phyloP scores from a whole-genome alignment of 1,284 basidiomycete species.

The Amylostereum chailletii region DNA sequence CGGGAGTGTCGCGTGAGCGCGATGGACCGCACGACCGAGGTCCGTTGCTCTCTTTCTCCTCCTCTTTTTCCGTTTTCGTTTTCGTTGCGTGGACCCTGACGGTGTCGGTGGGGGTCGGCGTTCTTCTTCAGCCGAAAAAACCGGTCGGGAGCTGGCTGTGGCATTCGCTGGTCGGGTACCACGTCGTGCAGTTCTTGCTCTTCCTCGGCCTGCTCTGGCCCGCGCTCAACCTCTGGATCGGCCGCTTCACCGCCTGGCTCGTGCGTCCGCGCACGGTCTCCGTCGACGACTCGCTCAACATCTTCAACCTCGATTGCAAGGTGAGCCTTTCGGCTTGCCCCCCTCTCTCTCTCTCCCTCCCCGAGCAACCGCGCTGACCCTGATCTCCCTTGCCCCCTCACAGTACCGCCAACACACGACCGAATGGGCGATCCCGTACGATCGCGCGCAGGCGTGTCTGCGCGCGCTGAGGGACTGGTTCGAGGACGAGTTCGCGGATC shows the following conservation, averaged over 20 bases:
- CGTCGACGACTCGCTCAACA: slow-evolving; percentile 67
- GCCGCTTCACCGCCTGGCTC: slow-evolving; percentile 56
- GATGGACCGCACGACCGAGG: slow-evolving; percentile 72
- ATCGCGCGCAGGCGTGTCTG: slow-evolving; percentile 58
- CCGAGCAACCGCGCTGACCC: slow-evolving; percentile 13
- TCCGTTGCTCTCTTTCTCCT: slow-evolving; percentile 26
- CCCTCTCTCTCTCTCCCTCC: neutral
- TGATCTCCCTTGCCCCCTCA: slow-evolving; percentile 6
- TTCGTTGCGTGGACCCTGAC: neutral
- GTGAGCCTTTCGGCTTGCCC: slow-evolving; percentile 31
- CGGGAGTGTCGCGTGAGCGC: slow-evolving; percentile 68
- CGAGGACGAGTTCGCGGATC: slow-evolving; percentile 55
- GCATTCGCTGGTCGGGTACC: slow-evolving; percentile 62
- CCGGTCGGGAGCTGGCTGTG: slow-evolving; percentile 57
- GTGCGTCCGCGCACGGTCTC: slow-evolving; percentile 36
- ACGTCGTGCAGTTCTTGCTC: slow-evolving; percentile 74
- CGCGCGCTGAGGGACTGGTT: slow-evolving; percentile 73
- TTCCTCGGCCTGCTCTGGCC: slow-evolving; percentile 58
- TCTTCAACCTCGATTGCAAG: slow-evolving; percentile 82
- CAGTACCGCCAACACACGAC: slow-evolving; percentile 86
- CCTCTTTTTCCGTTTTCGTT: slow-evolving; percentile 1
- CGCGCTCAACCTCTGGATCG: slow-evolving; percentile 46
- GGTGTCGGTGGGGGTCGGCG: slow-evolving; percentile 15
- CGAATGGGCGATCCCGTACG: slow-evolving; percentile 87
- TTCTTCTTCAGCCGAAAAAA: slow-evolving; percentile 31